These are phyloP conservation scores for Sugiyamaella novakii DNA, from an alignment of 1,139 yeast genomes.

Conservation along the genomic window DNA sequence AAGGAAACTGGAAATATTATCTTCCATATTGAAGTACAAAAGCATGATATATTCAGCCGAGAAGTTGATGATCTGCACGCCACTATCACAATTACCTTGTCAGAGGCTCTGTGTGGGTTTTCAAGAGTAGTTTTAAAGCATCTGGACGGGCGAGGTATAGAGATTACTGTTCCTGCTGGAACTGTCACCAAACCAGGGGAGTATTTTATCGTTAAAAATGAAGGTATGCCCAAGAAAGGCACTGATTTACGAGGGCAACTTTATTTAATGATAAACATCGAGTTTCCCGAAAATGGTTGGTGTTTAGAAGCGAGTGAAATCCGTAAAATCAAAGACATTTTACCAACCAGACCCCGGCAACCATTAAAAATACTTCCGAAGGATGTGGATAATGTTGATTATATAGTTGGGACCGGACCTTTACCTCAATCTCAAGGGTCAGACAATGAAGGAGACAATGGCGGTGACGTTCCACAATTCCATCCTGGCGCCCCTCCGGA, in stretches of 20 bases:
- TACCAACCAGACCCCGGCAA: conserved; percentile 30
- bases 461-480: conserved; percentile 17
- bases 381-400: conserved; percentile 35
- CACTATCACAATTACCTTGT: conserved; percentile 61
- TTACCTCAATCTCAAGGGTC: conserved; percentile 19
- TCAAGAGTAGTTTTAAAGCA: conserved; percentile 67
- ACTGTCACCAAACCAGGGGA: conserved; percentile 85
- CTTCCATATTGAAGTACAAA: conserved; percentile 55
- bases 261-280: conserved; percentile 68
- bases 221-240: conserved; percentile 79
- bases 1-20: conserved; percentile 78
- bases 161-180: conserved; percentile 58
- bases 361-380: conserved; percentile 23
- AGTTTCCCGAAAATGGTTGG: conserved; percentile 71
- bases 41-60: conserved; percentile 53
- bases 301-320: conserved; percentile 36
- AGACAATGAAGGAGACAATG: conserved; percentile 22
- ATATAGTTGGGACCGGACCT: conserved; percentile 20
- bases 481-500: conserved; percentile 26
- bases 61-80: conserved; percentile 67
- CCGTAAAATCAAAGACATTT: conserved; percentile 32
- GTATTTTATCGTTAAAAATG: conserved; percentile 62
- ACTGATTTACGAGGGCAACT: conserved; percentile 64
- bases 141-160: conserved; percentile 76
- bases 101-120: conserved; percentile 85